Conservation (phyloP, 768 basidiomycete genomes). For the Mycena crocata region DNA sequence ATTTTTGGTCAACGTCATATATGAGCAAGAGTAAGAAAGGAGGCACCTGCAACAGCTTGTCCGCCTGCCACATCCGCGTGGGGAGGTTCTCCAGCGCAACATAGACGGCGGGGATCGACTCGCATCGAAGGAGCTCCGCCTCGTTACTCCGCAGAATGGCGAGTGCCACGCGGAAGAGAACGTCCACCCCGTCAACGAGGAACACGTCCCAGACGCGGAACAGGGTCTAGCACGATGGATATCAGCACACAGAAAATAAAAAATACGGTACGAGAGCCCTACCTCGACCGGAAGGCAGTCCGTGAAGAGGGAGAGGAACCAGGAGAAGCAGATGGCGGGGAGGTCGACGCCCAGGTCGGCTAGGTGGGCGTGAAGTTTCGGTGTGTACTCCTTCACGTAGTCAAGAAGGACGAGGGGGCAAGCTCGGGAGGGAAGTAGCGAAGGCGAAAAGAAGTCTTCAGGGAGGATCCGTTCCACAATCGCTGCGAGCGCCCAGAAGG, state of each 20-base stretch:
- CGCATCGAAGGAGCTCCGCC: conserved; percentile 83
- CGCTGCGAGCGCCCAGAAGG: conserved; percentile 93
- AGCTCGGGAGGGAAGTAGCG: conserved; percentile 90
- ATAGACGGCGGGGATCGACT: conserved; percentile 90
- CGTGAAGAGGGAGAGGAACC: conserved; percentile 97
- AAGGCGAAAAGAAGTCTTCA: conserved; percentile 93
- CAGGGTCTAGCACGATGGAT: conserved; percentile 70
- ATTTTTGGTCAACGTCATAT: background rate
- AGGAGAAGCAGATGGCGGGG: conserved; percentile 96
- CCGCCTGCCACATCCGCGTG: conserved; percentile 93
- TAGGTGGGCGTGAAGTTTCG: conserved; percentile 82
- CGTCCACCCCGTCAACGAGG: conserved; percentile 91
- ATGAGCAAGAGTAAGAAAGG: background rate
- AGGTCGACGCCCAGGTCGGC: conserved; percentile 88
- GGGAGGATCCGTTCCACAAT: conserved; percentile 92
- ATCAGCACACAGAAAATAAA: conserved; percentile 9
- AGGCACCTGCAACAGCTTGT: conserved; percentile 88
- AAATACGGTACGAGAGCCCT: conserved; percentile 31
- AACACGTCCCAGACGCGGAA: conserved; percentile 98
- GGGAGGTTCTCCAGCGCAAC: conserved; percentile 91
- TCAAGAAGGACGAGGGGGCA: conserved; percentile 93
- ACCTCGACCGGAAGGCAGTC: conserved; percentile 97
- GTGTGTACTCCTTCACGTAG: conserved; percentile 82
- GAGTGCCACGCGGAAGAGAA: conserved; percentile 90
- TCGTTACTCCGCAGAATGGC: conserved; percentile 89